These are phyloP conservation scores for Malus hybrid DNA, from an alignment of 331 rosid genomes.

Conservation along the genomic window DNA sequence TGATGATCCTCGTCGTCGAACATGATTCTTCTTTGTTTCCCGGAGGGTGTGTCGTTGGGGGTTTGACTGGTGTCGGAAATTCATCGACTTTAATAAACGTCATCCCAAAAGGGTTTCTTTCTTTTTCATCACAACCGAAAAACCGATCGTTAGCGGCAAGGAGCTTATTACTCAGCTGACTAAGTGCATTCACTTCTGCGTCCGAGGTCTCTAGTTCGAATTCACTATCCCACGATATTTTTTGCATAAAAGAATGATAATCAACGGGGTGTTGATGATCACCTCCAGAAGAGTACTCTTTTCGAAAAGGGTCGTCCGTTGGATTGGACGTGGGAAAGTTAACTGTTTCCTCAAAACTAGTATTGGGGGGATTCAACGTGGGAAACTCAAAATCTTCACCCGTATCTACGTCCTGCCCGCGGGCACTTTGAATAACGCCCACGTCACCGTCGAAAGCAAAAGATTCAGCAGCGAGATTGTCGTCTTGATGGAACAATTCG, in stretches of 20 bases:
- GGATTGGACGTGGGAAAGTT: background rate
- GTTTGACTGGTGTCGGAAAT: background rate
- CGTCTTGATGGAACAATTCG: background rate
- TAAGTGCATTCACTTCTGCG: background rate
- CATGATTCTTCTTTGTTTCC: background rate
- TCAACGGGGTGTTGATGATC: background rate
- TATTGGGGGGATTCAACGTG: too few species aligned
- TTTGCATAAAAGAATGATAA: background rate
- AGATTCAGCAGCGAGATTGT: background rate
- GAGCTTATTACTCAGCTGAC: too few species aligned
- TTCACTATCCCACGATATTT: background rate
- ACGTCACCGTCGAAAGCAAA: background rate
- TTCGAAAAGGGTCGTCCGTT: background rate
- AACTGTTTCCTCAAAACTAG: too few species aligned
- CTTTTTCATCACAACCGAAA: background rate
- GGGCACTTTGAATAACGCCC: background rate
- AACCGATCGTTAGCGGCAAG: too few species aligned
- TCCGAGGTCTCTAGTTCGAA: background rate
- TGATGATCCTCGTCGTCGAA: too few species aligned
- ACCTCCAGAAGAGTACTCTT: background rate
- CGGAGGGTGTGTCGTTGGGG: background rate
- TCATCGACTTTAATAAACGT: background rate
- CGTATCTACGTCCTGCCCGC: background rate
- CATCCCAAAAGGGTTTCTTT: too few species aligned
- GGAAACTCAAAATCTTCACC: background rate